phyloP scores from a whole-genome alignment of 768 basidiomycete genomes.

The Xerocomellus chrysenteron region DNA sequence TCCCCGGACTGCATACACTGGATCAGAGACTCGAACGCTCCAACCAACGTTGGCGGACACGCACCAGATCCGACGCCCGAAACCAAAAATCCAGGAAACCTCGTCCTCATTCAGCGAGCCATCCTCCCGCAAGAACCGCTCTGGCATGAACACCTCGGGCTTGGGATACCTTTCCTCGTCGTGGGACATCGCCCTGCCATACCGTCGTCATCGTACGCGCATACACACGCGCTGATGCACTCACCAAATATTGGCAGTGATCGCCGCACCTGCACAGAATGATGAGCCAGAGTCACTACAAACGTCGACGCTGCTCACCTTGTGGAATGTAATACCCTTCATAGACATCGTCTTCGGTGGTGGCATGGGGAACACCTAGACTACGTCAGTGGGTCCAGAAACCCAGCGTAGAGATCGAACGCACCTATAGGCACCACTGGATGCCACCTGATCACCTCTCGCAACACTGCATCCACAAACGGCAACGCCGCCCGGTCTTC shows the following conservation, averaged over 20 bases:
- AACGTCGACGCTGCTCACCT: neutral
- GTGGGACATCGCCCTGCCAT: slow-evolving; percentile 39
- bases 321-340: slow-evolving; percentile 35
- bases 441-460: slow-evolving; percentile 34
- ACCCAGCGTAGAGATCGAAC: neutral
- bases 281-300: neutral
- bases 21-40: neutral
- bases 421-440: slow-evolving; percentile 27
- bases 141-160: slow-evolving; percentile 37
- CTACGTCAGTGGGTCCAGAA: neutral
- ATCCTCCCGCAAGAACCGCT: slow-evolving; percentile 32
- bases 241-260: slow-evolving; percentile 16
- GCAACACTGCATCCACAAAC: slow-evolving; percentile 34
- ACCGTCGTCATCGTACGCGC: neutral
- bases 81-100: slow-evolving; percentile 16
- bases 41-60: neutral
- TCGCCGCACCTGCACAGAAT: slow-evolving; percentile 1
- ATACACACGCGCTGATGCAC: neutral
- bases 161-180: slow-evolving; percentile 37
- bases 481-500: slow-evolving; percentile 29
- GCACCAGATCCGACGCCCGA: slow-evolving; percentile 23
- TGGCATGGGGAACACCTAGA: slow-evolving; percentile 7
- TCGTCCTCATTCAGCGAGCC: slow-evolving; percentile 17
- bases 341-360: slow-evolving; percentile 32
- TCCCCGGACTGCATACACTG: slow-evolving; percentile 13